Evolutionary conservation across 2,329 filamentous ascomycete genomes (phyloP).

Genomic region (Fusarium haematococcum): DNA sequence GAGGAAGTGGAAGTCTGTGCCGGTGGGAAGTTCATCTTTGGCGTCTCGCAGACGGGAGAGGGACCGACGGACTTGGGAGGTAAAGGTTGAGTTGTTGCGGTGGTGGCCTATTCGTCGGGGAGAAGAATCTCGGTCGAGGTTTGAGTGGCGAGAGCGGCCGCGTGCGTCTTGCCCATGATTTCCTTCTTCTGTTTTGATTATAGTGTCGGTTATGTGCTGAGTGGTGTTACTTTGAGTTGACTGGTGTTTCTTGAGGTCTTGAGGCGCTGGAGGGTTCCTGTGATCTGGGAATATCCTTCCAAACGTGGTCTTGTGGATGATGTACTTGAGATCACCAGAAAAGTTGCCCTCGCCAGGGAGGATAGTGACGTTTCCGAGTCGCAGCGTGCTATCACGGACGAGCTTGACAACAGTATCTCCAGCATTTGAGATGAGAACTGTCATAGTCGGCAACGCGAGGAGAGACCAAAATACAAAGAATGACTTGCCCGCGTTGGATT

Average conservation of each 20-base stretch:
- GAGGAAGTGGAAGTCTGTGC: conserved; percentile 69
- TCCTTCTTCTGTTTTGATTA: conserved; percentile 23
- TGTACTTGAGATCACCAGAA: conserved; percentile 57
- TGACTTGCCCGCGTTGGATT: conserved; percentile 81
- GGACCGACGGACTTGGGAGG: conserved; percentile 52
- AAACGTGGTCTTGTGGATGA: conserved; percentile 56
- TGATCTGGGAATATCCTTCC: conserved; percentile 54
- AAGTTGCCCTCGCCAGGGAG: conserved; percentile 67
- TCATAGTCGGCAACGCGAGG: conserved; percentile 88
- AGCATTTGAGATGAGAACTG: conserved; percentile 85
- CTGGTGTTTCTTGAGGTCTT: not conserved
- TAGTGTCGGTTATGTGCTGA: not conserved
- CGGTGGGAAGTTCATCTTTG: conserved; percentile 54
- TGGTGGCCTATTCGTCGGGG: conserved; percentile 33
- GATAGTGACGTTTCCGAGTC: conserved; percentile 70
- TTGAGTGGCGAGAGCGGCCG: conserved; percentile 12
- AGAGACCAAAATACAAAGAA: conserved; percentile 97
- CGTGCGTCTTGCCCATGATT: conserved; percentile 7
- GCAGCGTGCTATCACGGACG: conserved; percentile 66
- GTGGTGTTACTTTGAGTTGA: not conserved
- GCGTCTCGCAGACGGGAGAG: conserved; percentile 51
- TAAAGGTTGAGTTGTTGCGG: conserved; percentile 35
- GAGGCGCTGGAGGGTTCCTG: conserved; percentile 4
- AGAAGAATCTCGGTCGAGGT: not conserved
- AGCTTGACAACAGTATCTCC: conserved; percentile 83